These are phyloP conservation scores for Thecaphora frezii DNA, from an alignment of 1,284 basidiomycete genomes.

Conservation along the genomic window DNA sequence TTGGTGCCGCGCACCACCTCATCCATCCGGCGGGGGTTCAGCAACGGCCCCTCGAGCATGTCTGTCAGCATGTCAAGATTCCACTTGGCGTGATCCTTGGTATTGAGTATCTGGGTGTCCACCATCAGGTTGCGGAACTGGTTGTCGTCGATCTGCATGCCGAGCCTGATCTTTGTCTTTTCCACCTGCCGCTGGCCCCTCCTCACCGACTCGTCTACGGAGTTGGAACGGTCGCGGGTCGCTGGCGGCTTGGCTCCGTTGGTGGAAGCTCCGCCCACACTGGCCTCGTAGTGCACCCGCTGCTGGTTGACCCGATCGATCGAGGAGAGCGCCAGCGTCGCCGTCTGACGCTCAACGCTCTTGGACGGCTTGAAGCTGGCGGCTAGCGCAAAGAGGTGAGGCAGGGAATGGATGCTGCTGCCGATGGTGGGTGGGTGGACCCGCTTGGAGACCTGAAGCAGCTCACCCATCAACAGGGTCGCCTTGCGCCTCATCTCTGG, in stretches of 20 bases:
- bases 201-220: slow-evolving; percentile 80
- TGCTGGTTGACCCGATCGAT: slow-evolving; percentile 82
- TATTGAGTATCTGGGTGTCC: slow-evolving; percentile 71
- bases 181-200: slow-evolving; percentile 71
- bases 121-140: slow-evolving; percentile 55
- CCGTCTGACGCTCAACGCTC: slow-evolving; percentile 69
- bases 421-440: slow-evolving; percentile 82
- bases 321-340: slow-evolving; percentile 78
- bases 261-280: slow-evolving; percentile 21
- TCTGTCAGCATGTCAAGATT: slow-evolving; percentile 85
- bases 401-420: slow-evolving; percentile 79
- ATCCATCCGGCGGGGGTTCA: slow-evolving; percentile 90
- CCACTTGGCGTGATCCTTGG: slow-evolving; percentile 90
- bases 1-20: slow-evolving; percentile 89
- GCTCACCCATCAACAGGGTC: slow-evolving; percentile 85
- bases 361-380: slow-evolving; percentile 65
- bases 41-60: slow-evolving; percentile 84
- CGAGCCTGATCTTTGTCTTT: slow-evolving; percentile 81
- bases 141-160: slow-evolving; percentile 67
- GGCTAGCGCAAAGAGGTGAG: slow-evolving; percentile 81
- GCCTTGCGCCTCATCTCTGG: slow-evolving; percentile 62
- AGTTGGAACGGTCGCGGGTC: slow-evolving; percentile 69
- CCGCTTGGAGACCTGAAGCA: slow-evolving; percentile 83
- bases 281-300: slow-evolving; percentile 32
- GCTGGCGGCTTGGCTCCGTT: slow-evolving; percentile 14